Percentiles rank a stretch among this genome's conserved stretches.
phyloP scores from a whole-genome alignment of 2,329 filamentous ascomycete genomes.

The Myriosclerotinia curreyana region DNA sequence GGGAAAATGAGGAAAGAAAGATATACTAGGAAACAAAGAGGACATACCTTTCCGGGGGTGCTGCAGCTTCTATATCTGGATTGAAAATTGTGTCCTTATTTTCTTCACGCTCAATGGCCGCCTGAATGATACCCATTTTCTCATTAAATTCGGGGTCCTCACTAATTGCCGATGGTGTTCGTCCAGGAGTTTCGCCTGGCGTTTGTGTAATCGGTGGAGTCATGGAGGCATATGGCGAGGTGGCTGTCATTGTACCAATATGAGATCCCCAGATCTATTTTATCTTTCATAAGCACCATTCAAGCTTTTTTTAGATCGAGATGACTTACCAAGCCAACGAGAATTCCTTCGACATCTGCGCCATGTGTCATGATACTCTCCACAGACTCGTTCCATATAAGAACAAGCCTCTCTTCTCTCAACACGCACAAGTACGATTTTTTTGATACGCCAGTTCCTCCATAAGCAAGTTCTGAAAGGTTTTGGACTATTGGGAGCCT shows the following conservation, averaged over 20 bases:
- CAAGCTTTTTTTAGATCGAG: neutral
- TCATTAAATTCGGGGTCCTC: conserved; percentile 24
- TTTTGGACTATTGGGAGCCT: conserved; percentile 45
- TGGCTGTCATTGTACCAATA: conserved; percentile 26
- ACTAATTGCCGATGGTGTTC: conserved; percentile 22
- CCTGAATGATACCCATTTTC: conserved; percentile 26
- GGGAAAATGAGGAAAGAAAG: no score
- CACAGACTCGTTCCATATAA: conserved; percentile 31
- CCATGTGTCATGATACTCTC: conserved; percentile 30
- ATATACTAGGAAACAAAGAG: no score
- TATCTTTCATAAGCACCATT: neutral
- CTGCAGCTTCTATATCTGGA: conserved; percentile 24
- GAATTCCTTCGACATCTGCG: conserved; percentile 27
- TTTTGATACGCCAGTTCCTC: conserved; percentile 17
- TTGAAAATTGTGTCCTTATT: conserved; percentile 27
- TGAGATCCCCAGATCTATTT: conserved; percentile 30
- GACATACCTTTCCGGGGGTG: conserved; percentile 20
- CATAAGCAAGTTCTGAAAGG: conserved; percentile 47
- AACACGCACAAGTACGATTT: conserved; percentile 28
- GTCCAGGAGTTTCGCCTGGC: conserved; percentile 14
- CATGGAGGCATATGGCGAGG: conserved; percentile 24
- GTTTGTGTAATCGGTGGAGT: conserved; percentile 20
- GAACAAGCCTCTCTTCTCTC: conserved; percentile 27
- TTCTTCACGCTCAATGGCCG: conserved; percentile 29
- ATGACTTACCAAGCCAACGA: conserved; percentile 27